phyloP scores from a whole-genome alignment of 2,329 filamentous ascomycete genomes.

The Cytospora piceicola region DNA sequence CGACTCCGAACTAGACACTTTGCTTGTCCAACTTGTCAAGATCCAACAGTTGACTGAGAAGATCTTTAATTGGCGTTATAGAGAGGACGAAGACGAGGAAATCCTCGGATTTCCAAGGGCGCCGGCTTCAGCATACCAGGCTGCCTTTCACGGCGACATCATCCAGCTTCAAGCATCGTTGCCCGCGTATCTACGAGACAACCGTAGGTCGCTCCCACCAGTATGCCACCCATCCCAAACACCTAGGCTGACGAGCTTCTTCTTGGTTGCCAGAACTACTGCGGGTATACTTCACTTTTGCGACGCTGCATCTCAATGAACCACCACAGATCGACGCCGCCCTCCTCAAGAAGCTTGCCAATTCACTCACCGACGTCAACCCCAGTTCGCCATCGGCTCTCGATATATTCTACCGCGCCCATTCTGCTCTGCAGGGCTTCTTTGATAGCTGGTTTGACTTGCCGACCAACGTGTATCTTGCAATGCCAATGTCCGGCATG shows the following conservation, averaged over 20 bases:
- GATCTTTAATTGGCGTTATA: conserved; percentile 48
- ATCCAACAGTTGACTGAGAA: conserved; percentile 56
- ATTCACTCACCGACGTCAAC: conserved; percentile 42
- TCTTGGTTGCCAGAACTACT: conserved; percentile 42
- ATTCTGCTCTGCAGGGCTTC: conserved; percentile 51
- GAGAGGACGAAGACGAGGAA: conserved; percentile 42
- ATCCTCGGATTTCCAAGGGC: conserved; percentile 44
- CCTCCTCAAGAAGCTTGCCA: conserved; percentile 47
- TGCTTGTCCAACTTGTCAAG: conserved; percentile 51
- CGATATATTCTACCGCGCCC: conserved; percentile 55
- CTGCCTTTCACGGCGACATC: conserved; percentile 51
- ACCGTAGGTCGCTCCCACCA: conserved; percentile 41
- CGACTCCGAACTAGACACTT: conserved; percentile 53
- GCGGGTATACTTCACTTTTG: conserved; percentile 45
- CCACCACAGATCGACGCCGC: conserved; percentile 49
- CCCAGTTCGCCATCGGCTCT: conserved; percentile 46
- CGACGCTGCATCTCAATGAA: conserved; percentile 51
- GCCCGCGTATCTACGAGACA: conserved; percentile 41
- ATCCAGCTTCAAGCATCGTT: conserved; percentile 46
- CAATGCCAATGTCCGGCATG: conserved; percentile 50
- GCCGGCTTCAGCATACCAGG: conserved; percentile 49
- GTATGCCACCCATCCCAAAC: background rate
- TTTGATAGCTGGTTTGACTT: conserved; percentile 54
- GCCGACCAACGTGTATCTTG: conserved; percentile 47
- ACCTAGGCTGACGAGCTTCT: background rate